Conservation (phyloP, 805 yeast genomes). For the Barnettozyma californica region DNA sequence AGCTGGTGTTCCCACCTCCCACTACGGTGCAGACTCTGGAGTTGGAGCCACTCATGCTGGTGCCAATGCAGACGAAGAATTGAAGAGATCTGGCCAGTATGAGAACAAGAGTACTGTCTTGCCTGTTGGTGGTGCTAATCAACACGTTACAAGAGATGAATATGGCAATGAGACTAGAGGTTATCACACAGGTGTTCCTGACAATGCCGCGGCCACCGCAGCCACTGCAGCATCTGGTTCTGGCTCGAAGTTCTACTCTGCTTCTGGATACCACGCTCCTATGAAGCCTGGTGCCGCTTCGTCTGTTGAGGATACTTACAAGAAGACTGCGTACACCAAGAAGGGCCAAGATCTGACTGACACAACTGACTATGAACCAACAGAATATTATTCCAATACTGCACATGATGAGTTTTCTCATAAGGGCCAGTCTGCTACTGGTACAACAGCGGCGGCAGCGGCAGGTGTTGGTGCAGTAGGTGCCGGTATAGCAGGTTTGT, state of each 20-base stretch:
- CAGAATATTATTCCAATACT: conserved; percentile 15
- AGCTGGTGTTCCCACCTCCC: background rate
- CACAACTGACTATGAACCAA: conserved; percentile 19
- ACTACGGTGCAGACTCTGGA: conserved; percentile 4
- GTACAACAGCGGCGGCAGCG: conserved; percentile 6
- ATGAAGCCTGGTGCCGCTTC: conserved; percentile 15
- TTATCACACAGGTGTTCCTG: background rate
- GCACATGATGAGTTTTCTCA: background rate
- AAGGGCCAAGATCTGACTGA: conserved; percentile 12
- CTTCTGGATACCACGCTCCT: conserved; percentile 8
- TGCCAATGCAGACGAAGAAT: conserved; percentile 8
- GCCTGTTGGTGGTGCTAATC: conserved; percentile 14
- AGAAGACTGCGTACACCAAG: conserved; percentile 4
- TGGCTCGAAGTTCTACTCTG: conserved; percentile 6
- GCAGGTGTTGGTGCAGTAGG: too few relatives aligned
- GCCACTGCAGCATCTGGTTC: conserved; percentile 13
- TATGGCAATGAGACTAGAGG: conserved; percentile 15
- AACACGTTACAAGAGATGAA: conserved; percentile 7
- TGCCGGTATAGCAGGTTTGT: background rate
- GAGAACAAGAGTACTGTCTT: conserved; percentile 23
- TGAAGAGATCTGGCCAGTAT: conserved; percentile 2
- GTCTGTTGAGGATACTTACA: conserved; percentile 18
- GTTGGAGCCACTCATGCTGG: conserved; percentile 18
- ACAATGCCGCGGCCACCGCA: conserved; percentile 17
- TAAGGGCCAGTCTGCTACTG: conserved; percentile 3